Percentiles rank a stretch among this genome's conserved stretches.
Conservation (phyloP, 140 eudicot genomes). For the Bidens hawaiensis region DNA sequence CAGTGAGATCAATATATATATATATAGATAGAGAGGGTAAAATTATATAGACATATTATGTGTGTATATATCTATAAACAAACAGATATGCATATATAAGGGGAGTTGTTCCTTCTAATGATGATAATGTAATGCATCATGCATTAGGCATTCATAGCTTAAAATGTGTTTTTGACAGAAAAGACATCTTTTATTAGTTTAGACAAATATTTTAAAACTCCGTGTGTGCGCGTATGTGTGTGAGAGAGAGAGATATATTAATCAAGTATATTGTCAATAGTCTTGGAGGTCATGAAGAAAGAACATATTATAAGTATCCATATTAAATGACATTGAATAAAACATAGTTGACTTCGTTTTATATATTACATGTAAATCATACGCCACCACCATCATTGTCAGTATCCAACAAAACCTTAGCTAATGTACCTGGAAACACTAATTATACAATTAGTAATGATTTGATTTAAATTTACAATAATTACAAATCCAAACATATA, state of each 20-base stretch:
- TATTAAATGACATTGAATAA: not conserved
- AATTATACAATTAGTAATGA: not conserved
- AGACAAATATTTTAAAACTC: not conserved
- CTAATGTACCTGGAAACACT: not conserved
- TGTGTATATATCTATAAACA: not conserved
- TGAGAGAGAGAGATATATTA: not conserved
- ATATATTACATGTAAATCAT: not conserved
- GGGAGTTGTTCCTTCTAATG: not conserved
- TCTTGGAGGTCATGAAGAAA: conserved; percentile 4
- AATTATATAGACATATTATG: not conserved
- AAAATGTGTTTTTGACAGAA: not conserved
- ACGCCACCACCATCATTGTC: conserved; percentile 4
- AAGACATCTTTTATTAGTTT: not conserved
- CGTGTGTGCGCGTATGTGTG: not conserved
- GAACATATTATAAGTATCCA: not conserved
- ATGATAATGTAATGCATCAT: conserved; percentile 15
- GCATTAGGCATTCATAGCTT: conserved; percentile 11
- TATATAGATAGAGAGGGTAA: not conserved
- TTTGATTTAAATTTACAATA: not conserved
- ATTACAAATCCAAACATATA: not conserved
- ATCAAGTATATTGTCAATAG: conserved; percentile 1
- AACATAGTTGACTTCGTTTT: conserved; percentile 14
- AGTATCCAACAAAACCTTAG: not conserved
- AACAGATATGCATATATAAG: not conserved
- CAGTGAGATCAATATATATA: not conserved